phyloP scores from a whole-genome alignment of 2,329 filamentous ascomycete species.

The Paecilomyces niveus region DNA sequence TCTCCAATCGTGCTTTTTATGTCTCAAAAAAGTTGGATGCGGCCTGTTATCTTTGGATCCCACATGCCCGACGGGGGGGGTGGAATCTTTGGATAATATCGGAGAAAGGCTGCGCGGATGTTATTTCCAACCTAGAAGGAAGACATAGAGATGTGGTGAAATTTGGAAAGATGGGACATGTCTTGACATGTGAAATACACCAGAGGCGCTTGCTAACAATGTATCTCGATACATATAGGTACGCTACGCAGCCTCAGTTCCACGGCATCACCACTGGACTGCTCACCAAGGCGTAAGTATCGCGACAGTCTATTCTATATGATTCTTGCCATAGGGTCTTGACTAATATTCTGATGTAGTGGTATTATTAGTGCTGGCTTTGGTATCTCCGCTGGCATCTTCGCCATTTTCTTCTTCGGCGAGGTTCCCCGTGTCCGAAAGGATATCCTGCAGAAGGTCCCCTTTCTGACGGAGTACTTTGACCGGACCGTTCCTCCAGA shows the following conservation, averaged over 20 bases:
- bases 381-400: slow-evolving; percentile 51
- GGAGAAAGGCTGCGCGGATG: neutral
- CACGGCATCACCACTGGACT: neutral
- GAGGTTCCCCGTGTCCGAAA: slow-evolving; percentile 56
- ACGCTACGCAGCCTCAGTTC: neutral
- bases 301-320: neutral
- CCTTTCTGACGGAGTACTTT: slow-evolving; percentile 52
- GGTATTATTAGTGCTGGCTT: slow-evolving; percentile 46
- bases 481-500: slow-evolving; percentile 52
- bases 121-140: neutral
- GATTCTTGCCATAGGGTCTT: neutral
- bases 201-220: neutral
- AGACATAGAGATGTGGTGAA: neutral
- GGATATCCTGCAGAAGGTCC: slow-evolving; percentile 56
- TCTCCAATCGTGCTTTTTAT: slow-evolving; percentile 11
- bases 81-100: neutral
- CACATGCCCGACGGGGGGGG: neutral
- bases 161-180: neutral
- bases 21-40: neutral
- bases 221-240: slow-evolving; percentile 4
- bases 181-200: neutral
- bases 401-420: slow-evolving; percentile 58
- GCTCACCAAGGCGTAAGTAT: neutral
- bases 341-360: slow-evolving; percentile 19
- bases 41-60: neutral